A percentile compares a stretch with the other conserved stretches of the same genome.
phyloP scores from a whole-genome alignment of 129 eudicot species.

The Arctium minus region DNA sequence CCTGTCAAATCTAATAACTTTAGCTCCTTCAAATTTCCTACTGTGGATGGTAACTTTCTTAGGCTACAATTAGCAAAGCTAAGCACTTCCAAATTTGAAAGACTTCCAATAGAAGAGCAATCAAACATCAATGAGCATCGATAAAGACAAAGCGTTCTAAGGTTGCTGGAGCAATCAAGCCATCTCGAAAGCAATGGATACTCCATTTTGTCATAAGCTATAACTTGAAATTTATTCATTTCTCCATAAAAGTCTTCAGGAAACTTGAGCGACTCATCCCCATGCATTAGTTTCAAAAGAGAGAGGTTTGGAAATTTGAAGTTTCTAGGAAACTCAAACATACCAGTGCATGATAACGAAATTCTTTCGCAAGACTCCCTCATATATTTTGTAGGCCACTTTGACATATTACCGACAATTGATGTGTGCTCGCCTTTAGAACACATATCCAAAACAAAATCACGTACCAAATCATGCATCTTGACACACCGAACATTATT shows the following conservation, averaged over 20 bases:
- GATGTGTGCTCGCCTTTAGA: neutral
- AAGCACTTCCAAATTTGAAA: neutral
- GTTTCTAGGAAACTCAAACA: neutral
- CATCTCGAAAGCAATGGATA: neutral
- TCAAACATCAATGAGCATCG: neutral
- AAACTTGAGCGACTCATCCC: neutral
- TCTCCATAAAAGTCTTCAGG: neutral
- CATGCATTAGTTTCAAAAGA: neutral
- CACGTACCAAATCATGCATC: slow-evolving; percentile 19
- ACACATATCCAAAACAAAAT: neutral
- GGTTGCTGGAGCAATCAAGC: neutral
- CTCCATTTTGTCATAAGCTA: neutral
- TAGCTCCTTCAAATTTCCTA: neutral
- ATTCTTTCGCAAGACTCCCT: neutral
- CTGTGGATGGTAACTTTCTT: neutral
- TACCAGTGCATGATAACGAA: slow-evolving; percentile 6
- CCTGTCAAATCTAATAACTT: neutral
- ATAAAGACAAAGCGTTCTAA: neutral
- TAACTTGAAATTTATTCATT: neutral
- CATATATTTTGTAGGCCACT: neutral
- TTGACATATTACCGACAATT: neutral
- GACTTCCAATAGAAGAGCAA: neutral
- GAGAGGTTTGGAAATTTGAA: neutral
- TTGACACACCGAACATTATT: neutral
- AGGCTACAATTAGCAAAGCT: neutral